Base-by-base conservation (phyloP, 192 early-diverging fungal species). In the Endogone sp. region DNA sequence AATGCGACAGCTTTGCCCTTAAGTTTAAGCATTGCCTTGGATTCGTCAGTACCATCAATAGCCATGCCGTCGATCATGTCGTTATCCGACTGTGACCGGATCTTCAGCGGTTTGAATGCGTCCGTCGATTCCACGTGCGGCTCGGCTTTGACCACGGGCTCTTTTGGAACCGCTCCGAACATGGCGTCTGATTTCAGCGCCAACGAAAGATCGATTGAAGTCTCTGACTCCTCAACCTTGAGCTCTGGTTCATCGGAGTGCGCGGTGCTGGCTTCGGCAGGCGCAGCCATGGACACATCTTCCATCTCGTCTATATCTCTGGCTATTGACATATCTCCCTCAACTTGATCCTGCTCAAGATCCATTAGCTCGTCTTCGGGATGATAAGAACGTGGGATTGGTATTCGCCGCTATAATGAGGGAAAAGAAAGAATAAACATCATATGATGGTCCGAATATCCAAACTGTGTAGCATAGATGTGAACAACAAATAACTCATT, bases 261-360 rank as follows among this genome's bases (percentile, higher is more conserved):
- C 23, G 68, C 70, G 10, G 55, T 59, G 30, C 67, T 26, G 20
- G 44, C 25, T 3, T 62, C 64, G 3, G 61, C 56, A 13, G 64
- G 60, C 16, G 55, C 4, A 11, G 61, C 56, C 67, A 77, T 63
- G 9, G 61, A 28, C 3, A 57, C 29, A 60, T 76, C 74, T 22
- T 71, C 74, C 8, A 65, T 57, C 54, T 76, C 74, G 29, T 71
- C 62, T 59, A 69, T 49, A 70, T 22, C 62, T 63, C 4, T 61
- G 64, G n/a, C 71, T 64, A 29, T 66, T 61, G 64, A 56, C 30
- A 21, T 27, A 9, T 81, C 75, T 61, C 71, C 71, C 29, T 71
- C 64, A 23, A 74, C 61, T 25, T 44, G 60, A 26, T 71, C 74
- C 13, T 73, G 71, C 30, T 79, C 68, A 8, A 72, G 24, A 67